Conservation (phyloP, 768 basidiomycete genomes). For the Termitomyces sp. region DNA sequence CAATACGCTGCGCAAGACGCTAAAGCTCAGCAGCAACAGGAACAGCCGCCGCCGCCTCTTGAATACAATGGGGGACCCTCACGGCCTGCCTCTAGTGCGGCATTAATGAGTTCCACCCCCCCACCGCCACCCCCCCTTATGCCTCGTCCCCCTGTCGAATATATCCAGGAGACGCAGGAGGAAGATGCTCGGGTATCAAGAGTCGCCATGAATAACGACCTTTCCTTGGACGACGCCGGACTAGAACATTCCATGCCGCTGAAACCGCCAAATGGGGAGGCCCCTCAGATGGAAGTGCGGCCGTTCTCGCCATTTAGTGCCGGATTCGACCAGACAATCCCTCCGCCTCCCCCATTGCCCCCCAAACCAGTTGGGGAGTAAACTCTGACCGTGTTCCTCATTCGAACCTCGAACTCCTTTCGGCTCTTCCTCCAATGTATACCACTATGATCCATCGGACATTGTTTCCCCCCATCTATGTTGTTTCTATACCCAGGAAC, state of each 20-base stretch:
- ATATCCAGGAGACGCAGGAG: constrained; percentile 79
- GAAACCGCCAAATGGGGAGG: constrained; percentile 2
- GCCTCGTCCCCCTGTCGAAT: constrained; percentile 75
- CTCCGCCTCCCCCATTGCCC: constrained; percentile 33
- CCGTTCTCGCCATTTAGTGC: constrained; percentile 48
- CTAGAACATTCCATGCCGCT: constrained; percentile 15
- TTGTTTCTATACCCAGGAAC: neutral
- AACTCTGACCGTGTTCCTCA: neutral
- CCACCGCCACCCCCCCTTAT: constrained; percentile 64
- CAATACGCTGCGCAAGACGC: constrained; percentile 58
- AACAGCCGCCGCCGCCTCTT: constrained; percentile 12
- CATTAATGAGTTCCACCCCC: constrained; percentile 14
- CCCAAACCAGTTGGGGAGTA: constrained; percentile 27
- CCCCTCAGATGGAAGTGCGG: constrained; percentile 30
- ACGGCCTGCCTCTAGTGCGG: constrained; percentile 12
- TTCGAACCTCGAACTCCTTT: neutral
- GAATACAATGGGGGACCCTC: constrained; percentile 24
- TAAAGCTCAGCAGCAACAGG: constrained; percentile 15
- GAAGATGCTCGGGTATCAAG: constrained; percentile 60
- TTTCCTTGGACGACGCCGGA: constrained; percentile 16
- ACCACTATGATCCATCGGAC: neutral
- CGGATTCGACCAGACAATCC: constrained; percentile 27
- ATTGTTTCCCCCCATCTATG: neutral
- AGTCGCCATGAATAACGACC: constrained; percentile 30
- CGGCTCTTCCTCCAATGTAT: neutral